Percentiles rank a stretch among this genome's conserved stretches.
These are phyloP conservation scores for Barbarea vulgaris DNA, from an alignment of 345 rosid species.

Conservation along the genomic window DNA sequence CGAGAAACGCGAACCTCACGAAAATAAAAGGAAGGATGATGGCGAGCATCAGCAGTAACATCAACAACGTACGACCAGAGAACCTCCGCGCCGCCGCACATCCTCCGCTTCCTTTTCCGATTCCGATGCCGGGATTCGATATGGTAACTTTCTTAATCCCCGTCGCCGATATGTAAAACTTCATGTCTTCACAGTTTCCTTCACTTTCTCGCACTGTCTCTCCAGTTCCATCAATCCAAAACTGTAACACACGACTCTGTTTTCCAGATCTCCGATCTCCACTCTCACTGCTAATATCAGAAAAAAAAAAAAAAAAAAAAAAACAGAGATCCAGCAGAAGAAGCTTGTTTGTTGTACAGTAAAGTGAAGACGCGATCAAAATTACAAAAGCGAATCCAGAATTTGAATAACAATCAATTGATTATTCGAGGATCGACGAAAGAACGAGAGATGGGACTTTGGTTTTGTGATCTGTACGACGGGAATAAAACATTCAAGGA, in stretches of 20 bases:
- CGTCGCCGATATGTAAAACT: constrained; percentile 67
- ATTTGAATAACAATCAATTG: background rate
- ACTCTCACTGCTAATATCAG: background rate
- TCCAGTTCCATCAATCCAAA: constrained; percentile 45
- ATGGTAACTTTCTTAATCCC: constrained; percentile 70
- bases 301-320: background rate
- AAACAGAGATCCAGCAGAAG: constrained; percentile 8
- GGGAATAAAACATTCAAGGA: constrained; percentile 28
- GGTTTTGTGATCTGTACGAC: constrained; percentile 31
- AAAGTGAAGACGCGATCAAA: constrained; percentile 5
- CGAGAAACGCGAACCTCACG: constrained; percentile 69
- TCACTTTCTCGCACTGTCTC: constrained; percentile 28
- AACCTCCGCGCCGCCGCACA: constrained; percentile 52
- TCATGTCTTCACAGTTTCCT: constrained; percentile 46
- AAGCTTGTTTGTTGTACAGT: background rate
- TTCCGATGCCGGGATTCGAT: constrained; percentile 47
- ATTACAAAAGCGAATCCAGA: background rate
- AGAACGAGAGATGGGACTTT: background rate
- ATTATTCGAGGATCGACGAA: background rate
- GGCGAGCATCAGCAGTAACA: constrained; percentile 61
- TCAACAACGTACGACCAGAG: constrained; percentile 48
- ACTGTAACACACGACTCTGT: constrained; percentile 9
- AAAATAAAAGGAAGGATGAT: constrained; percentile 66
- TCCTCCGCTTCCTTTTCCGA: constrained; percentile 47
- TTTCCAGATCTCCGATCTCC: constrained; percentile 23